Evolutionary conservation across 305 asterid species (phyloP), one percentile per base, ranked within the genome.

Genomic region (Fraxinus sp.): DNA sequence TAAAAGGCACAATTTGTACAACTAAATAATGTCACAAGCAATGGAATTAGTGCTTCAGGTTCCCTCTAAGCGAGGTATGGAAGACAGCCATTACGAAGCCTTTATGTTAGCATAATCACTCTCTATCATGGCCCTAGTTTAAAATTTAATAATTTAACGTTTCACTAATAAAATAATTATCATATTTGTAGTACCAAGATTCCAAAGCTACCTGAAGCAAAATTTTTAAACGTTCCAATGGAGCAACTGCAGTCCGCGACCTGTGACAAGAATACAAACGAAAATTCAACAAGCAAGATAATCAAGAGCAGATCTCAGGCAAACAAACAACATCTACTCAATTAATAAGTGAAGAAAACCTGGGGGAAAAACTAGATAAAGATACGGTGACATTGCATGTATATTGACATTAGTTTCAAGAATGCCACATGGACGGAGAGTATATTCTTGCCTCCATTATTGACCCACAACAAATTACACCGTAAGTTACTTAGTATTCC

Each of bases 181-280:
- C 71, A 62, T 22, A 77, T 37, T 49, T 10, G 2, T n/a, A 55
- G 24, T 1, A 59, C 13, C 30, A 59, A 59, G 5, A 20, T 59
- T 59, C 70, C 70, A 59, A 20, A 7, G 30, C 70, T 59, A 94
- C 98, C 96, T 94, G 98, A 80, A 91, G 96, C 86, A 94, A 84
- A 84, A 94, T 93, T 85, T 94, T 94, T 41, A 94, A 89, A 70
- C 97, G 93, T 84, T 94, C 98, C 91, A 94, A 80, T 55, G 98
- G 98, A 78, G 98, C 97, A 32, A 94, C 97, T 46, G 98, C 97
- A 55, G 97, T 93, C 55, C 98, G 91, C 1, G 97, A 94, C 88
- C 98, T 94, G 95, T 77, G 88, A 83, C 79, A 74, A 77, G 33
- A 74, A 84, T 32, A 75, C 78, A 82, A 70, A 79, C 77, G 86